Conservation (phyloP, 805 yeast genomes). For the Candida ipomoeae region DNA sequence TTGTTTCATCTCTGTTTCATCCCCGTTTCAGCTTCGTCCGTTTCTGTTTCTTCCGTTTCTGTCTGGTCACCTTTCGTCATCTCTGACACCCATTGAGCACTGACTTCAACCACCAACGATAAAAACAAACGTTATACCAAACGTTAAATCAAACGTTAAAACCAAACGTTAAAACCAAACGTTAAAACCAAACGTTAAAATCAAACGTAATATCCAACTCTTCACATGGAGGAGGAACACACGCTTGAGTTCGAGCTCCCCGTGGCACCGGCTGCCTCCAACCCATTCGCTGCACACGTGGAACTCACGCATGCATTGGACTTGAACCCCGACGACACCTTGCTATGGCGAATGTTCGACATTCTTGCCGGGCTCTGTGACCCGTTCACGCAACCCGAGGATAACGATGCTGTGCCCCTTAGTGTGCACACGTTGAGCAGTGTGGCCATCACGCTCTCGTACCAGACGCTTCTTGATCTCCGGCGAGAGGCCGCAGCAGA, state of each 20-base stretch:
- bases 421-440: slow-evolving; percentile 56
- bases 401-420: slow-evolving; percentile 47
- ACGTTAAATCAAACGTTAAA: too few species aligned
- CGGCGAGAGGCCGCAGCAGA: slow-evolving; percentile 3
- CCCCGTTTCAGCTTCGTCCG: too few species aligned
- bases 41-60: too few species aligned
- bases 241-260: slow-evolving; percentile 15
- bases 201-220: background rate
- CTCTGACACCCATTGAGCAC: too few species aligned
- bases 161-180: background rate
- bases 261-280: slow-evolving; percentile 6
- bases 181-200: background rate
- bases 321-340: slow-evolving; percentile 8
- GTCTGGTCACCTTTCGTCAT: too few species aligned
- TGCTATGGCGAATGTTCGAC: slow-evolving; percentile 10
- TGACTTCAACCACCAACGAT: too few species aligned
- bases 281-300: slow-evolving; percentile 14
- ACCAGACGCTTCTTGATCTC: slow-evolving; percentile 19
- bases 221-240: slow-evolving; percentile 12
- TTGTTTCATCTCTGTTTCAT: too few species aligned
- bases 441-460: slow-evolving; percentile 41
- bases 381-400: slow-evolving; percentile 68
- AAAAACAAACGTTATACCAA: too few species aligned
- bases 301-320: slow-evolving; percentile 7
- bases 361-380: slow-evolving; percentile 38